Evolutionary conservation across 176 grass and related monocot genomes (phyloP).

Genomic region (Echinochloa phyllopogon): DNA sequence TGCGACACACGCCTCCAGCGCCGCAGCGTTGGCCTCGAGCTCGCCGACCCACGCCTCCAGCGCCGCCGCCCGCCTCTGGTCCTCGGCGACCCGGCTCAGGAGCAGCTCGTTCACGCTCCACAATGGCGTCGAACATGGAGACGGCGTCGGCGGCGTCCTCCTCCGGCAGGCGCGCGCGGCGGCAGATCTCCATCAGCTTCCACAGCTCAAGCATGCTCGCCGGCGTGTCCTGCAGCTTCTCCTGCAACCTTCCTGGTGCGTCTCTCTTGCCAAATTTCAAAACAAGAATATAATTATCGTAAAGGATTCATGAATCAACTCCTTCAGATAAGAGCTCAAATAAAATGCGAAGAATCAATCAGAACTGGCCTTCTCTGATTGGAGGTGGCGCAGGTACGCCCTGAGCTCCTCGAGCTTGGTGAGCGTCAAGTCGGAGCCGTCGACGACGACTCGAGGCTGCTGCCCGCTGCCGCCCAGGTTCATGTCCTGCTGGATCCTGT

Average conservation of each 20-base stretch:
- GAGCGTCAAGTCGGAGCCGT: constrained; percentile 60
- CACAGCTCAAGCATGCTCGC: constrained; percentile 85
- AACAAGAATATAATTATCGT: not conserved
- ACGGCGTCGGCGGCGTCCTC: constrained; percentile 39
- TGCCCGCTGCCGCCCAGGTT: constrained; percentile 14
- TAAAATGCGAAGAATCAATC: not conserved
- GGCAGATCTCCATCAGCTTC: constrained; percentile 83
- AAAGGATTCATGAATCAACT: not conserved
- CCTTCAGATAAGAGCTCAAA: not conserved
- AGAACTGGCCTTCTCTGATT: constrained; percentile 65
- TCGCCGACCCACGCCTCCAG: no score
- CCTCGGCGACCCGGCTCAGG: no score
- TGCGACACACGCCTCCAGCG: no score
- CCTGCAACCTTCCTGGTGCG: constrained; percentile 59
- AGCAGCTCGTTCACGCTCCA: no score
- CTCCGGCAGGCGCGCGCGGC: constrained; percentile 52
- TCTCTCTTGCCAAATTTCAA: constrained; percentile 42
- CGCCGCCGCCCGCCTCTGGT: no score
- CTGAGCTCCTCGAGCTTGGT: constrained; percentile 63
- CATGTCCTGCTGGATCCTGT: constrained; percentile 60
- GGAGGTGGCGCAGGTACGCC: constrained; percentile 56
- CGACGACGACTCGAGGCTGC: not conserved
- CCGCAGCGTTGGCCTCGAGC: no score
- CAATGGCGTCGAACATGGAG: constrained; percentile 42
- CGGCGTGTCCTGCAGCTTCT: constrained; percentile 85